Base-by-base conservation (phyloP, 768 basidiomycete species). In the Tulasnella sp. region DNA sequence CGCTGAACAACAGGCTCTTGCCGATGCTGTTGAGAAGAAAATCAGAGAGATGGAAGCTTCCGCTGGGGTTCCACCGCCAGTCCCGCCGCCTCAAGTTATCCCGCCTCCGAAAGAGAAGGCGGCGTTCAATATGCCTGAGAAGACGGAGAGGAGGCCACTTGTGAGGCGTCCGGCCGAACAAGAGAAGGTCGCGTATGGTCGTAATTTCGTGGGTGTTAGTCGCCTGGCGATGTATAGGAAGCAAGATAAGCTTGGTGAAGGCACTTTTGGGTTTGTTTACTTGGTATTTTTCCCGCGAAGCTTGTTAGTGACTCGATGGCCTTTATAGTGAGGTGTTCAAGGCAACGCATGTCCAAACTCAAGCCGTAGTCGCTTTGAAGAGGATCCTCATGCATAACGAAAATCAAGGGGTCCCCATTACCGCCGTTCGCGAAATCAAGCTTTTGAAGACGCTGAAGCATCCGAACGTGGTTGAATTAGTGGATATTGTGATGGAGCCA, bases 381-480 rank as follows among this genome's bases (percentile, higher is more conserved):
- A 82, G 92, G 50, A 93, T 98, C 62, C 74, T 97, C 55, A 90
- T 96, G 81, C 93, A 96, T 67, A 91, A 93, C 66, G 89, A 93
- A 69, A 86, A 88, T 63, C 94, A 96, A 69, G 94, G 94, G 54
- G 90, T 98, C 77, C 91, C 94, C 1, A 88, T 97, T 19, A 97
- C 96, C 6, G 93, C 96, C 8, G 74, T 97, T 7, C 83, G 96
- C 9, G 96, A 99, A 71, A 97, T 98, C 70, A 93, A 93, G 67
- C 91, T 97, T 57, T 74, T 99, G 61, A 98, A 97, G 68, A 80
- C 83, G 4, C 74, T 99, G 59, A 78, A 80, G 39, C 94, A 99
- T 64, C 77, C 82, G 0, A 85, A 84, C 63, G 80, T 98, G 48
- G 83, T 99, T 8, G 77, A 90, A 42, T 81, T 97, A 45, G 67